Base-by-base conservation (phyloP, 192 early-diverging fungal genomes). In the Linnemannia exigua region DNA sequence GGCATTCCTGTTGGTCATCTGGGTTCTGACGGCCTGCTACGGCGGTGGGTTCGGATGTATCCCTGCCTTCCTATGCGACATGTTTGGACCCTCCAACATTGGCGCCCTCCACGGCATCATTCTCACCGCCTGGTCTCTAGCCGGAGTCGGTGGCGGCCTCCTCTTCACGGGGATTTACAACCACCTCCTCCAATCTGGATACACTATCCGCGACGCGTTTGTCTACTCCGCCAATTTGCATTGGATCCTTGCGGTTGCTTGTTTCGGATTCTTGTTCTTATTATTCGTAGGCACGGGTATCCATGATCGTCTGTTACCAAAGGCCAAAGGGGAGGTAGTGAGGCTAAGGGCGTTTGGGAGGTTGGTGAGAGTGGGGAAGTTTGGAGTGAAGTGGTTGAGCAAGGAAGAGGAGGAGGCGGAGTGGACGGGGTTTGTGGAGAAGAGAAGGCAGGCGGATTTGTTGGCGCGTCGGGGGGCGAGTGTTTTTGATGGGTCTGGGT, bases 11-110 rank as follows among this genome's bases (percentile, higher is more conserved):
- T 72, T 92, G 31, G 84, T 91, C 14, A 90, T 93, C 72, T 95
- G 93, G 91, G 48, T 91, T 58, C 91, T 94, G 38, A 93, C 94
- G 0, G 77, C 92, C 11, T 94, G 92, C 88, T 96, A 95, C 73
- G 95, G 95, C 31, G 94, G 92, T 28, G 95, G 95, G 14, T 95
- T 96, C 48, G 94, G 94, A 35, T 90, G 93, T 77, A 94, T 96
- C 75, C 94, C 94, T 1, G 94, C 94, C 12, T 94, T 93, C 80
- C 80, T 96, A 41, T 91, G 94, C 17, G 95, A 96, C 76, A 93
- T 94, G 92, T 96, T 96, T 85, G 94, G 94, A n/a, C 90, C 92
- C n/a, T 89, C 93, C 35, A 96, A 96, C 87, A 93, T 94, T 82
- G 91, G 93, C 0, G 90, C 93, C 0, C 92, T 93, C 46, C 94